Conservation (phyloP, 2,329 filamentous ascomycete species). For the Chaetothyriales sp. region DNA sequence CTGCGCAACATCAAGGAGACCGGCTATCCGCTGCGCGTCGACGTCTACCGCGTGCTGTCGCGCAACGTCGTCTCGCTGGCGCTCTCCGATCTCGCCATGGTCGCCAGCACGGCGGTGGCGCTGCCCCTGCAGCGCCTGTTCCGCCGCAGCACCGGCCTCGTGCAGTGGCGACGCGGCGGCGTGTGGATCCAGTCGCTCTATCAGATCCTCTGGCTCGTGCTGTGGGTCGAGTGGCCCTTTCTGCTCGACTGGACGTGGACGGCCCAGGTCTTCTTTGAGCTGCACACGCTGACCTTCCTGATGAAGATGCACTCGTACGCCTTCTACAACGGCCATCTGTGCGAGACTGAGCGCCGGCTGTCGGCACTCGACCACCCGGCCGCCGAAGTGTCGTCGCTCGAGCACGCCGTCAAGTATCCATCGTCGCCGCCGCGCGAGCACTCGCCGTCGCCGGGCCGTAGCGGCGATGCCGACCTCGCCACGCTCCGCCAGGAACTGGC, state of each 20-base stretch:
- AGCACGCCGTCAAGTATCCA: conserved; percentile 64
- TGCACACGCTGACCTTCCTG: conserved; percentile 79
- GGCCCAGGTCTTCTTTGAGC: conserved; percentile 81
- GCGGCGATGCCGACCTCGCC: conserved; percentile 41
- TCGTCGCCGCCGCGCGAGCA: conserved; percentile 30
- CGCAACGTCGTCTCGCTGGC: conserved; percentile 80
- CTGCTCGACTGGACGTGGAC: conserved; percentile 89
- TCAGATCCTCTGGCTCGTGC: conserved; percentile 61
- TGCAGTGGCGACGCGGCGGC: conserved; percentile 67
- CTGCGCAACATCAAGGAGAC: conserved; percentile 89
- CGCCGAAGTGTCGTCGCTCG: conserved; percentile 50
- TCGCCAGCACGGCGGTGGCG: conserved; percentile 55
- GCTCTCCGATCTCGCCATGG: conserved; percentile 75
- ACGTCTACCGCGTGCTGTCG: conserved; percentile 80
- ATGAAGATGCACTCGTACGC: conserved; percentile 99
- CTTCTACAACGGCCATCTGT: conserved; percentile 94
- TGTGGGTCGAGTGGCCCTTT: conserved; percentile 82
- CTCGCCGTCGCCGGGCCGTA: conserved; percentile 20
- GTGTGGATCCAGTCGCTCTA: conserved; percentile 70
- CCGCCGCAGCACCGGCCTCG: conserved; percentile 39
- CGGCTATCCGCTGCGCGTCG: conserved; percentile 67
- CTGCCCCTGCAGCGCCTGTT: conserved; percentile 61
- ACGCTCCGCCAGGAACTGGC: conserved; percentile 76
- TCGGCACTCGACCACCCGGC: conserved; percentile 64
- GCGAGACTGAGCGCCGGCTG: conserved; percentile 70